Evolutionary conservation across 2,329 filamentous ascomycete species (phyloP).

Genomic region (Hortaea werneckii): DNA sequence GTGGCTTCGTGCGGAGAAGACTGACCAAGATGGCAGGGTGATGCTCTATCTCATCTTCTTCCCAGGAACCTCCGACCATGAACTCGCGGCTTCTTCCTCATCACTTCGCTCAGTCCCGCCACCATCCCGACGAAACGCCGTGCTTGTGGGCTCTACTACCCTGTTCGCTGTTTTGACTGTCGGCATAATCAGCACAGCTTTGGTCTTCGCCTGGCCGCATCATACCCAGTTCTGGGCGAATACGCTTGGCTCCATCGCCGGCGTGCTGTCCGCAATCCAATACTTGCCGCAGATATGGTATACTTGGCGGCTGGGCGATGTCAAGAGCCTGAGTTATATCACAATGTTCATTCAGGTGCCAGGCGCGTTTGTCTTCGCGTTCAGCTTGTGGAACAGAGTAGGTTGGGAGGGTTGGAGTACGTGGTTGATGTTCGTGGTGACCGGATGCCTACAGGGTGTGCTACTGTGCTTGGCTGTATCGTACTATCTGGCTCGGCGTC

Average conservation of each 20-base stretch:
- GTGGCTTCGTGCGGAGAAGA: neutral
- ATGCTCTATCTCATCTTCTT: slow-evolving; percentile 94
- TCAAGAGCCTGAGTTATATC: slow-evolving; percentile 83
- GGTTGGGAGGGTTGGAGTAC: slow-evolving; percentile 85
- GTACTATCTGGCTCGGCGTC: slow-evolving; percentile 37
- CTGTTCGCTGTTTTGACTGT: slow-evolving; percentile 66
- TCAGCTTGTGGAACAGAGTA: slow-evolving; percentile 60
- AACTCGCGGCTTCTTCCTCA: slow-evolving; percentile 24
- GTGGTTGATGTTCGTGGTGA: slow-evolving; percentile 85
- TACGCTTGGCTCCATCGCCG: slow-evolving; percentile 68
- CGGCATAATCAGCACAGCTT: slow-evolving; percentile 52
- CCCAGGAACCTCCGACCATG: slow-evolving; percentile 36
- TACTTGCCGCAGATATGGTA: slow-evolving; percentile 94
- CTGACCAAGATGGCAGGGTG: slow-evolving; percentile 46
- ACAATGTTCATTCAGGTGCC: slow-evolving; percentile 99
- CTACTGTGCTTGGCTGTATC: slow-evolving; percentile 71
- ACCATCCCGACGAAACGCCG: slow-evolving; percentile 62
- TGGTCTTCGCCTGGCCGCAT: slow-evolving; percentile 54
- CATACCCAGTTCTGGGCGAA: slow-evolving; percentile 74
- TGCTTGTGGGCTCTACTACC: slow-evolving; percentile 62
- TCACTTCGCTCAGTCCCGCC: slow-evolving; percentile 42
- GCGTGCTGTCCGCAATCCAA: slow-evolving; percentile 71
- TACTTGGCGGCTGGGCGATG: slow-evolving; percentile 73
- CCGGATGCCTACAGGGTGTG: slow-evolving; percentile 72
- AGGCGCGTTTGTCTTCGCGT: slow-evolving; percentile 80